Evolutionary conservation across 1,139 yeast species (phyloP).

Genomic region (Debaryomyces robertsiae): DNA sequence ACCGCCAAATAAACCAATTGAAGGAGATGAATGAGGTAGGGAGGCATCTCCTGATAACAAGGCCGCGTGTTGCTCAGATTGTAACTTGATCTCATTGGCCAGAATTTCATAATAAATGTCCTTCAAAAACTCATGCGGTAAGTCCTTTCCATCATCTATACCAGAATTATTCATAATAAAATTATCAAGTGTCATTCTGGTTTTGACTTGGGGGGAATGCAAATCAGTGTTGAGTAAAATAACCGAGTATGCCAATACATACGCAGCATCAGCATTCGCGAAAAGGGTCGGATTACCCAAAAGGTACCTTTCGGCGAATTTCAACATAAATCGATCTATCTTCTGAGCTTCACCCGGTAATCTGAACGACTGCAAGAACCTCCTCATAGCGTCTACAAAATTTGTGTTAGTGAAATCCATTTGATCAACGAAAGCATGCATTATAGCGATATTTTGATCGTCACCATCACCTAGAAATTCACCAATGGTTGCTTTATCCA

Average conservation of each 20-base stretch:
- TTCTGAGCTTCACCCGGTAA: slow-evolving; percentile 98
- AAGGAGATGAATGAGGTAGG: slow-evolving; percentile 35
- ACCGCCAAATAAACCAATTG: slow-evolving; percentile 71
- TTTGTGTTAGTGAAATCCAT: slow-evolving; percentile 72
- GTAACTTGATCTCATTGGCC: slow-evolving; percentile 80
- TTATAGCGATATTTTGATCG: slow-evolving; percentile 71
- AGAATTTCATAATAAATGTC: slow-evolving; percentile 77
- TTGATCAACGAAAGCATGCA: slow-evolving; percentile 92
- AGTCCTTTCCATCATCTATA: slow-evolving; percentile 88
- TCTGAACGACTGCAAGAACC: slow-evolving; percentile 82
- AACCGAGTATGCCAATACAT: slow-evolving; percentile 88
- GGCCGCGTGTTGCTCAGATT: slow-evolving; percentile 94
- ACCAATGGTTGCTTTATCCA: slow-evolving; percentile 85
- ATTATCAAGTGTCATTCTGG: slow-evolving; percentile 84
- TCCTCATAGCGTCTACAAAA: slow-evolving; percentile 86
- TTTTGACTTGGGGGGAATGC: slow-evolving; percentile 84
- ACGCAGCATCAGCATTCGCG: slow-evolving; percentile 93
- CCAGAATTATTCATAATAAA: slow-evolving; percentile 86
- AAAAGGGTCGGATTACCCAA: slow-evolving; percentile 85
- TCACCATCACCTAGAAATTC: slow-evolving; percentile 92
- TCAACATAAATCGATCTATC: slow-evolving; percentile 93
- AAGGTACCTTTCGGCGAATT: slow-evolving; percentile 90
- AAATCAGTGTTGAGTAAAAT: slow-evolving; percentile 92
- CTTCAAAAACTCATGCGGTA: slow-evolving; percentile 72
- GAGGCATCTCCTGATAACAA: slow-evolving; percentile 65